Evolutionary conservation across 2,329 filamentous ascomycete species (phyloP), one percentile per base, ranked within the genome.

Genomic region (Coniella vitis): DNA sequence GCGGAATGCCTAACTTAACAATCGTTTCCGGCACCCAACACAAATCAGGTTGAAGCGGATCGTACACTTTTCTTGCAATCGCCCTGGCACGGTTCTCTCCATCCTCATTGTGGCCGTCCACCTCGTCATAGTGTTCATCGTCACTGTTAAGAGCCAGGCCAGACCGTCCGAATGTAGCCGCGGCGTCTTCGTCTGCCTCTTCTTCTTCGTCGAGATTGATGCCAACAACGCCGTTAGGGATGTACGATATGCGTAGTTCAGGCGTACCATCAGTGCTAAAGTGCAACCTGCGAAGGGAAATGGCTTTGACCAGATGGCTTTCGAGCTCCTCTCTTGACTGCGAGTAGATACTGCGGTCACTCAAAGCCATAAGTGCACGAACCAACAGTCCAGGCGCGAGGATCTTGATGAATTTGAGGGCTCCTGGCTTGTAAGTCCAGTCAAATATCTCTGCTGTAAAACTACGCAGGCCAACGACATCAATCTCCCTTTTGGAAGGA

Each of bases 391-490:
- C 82, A 10, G 89, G 87, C 0, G 89, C 86, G 10, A 97, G 69
- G 22, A 87, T 84, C 13, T 84, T 79, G 22, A 95, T 83, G 53
- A 95, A 87, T 60, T 95, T 95, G 60, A 86, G 79, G 14, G 90
- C 90, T 0, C 90, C 91, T 44, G 76, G 76, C 22, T 83, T 78
- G 57, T 83, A 85, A 4, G 77, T 80, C 93, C 93, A 98, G 51
- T 90, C 89, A 56, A 98, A 94, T 0, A 84, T 84, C 54, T 94
- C 83, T 1, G 77, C 75, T 0, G 84, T 78, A 62, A 95, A 96
- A 13, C 76, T 74, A 32, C 91, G 78, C 32, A 98, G 66, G 0
- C 78, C 81, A 4, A 69, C 59, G 12, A 86, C 72, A 56, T 94
- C 79, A 16, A 93, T 71, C 1, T 76, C 69, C 38, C 70, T 69